Evolutionary conservation across 495 filamentous ascomycete genomes (phyloP).

Genomic region (Aspergillus cristatus): DNA sequence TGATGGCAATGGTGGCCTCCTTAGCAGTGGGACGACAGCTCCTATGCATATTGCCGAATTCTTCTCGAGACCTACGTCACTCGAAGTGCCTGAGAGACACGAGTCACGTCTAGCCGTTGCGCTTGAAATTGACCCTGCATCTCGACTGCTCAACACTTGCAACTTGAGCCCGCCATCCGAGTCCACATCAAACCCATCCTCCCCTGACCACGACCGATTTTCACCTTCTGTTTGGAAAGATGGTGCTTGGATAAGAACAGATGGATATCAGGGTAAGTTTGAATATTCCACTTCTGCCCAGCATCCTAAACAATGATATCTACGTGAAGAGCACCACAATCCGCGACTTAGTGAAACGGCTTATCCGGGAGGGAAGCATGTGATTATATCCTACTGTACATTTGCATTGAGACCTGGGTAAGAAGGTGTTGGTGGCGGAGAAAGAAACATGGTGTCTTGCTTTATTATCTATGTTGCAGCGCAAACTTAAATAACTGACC

Average conservation of each 20-base stretch:
- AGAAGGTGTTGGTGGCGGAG: not conserved
- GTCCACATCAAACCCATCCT: slow-evolving; percentile 17
- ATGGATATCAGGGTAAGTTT: slow-evolving; percentile 40
- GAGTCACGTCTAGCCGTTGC: slow-evolving; percentile 73
- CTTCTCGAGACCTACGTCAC: slow-evolving; percentile 40
- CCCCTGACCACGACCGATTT: slow-evolving; percentile 22
- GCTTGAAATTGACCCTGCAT: slow-evolving; percentile 65
- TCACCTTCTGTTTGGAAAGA: slow-evolving; percentile 46
- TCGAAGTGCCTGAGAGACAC: slow-evolving; percentile 57
- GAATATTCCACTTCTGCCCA: too few relatives aligned
- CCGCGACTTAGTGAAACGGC: too few relatives aligned
- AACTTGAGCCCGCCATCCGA: slow-evolving; percentile 10
- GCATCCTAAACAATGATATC: too few relatives aligned
- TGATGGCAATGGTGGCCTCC: slow-evolving; percentile 51
- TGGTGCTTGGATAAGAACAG: slow-evolving; percentile 48
- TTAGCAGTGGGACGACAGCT: slow-evolving; percentile 65
- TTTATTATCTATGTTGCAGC: too few relatives aligned
- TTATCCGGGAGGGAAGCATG: too few relatives aligned
- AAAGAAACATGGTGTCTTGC: not conserved
- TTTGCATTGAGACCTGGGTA: too few relatives aligned
- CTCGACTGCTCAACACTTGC: slow-evolving; percentile 45
- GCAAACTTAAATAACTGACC: too few relatives aligned
- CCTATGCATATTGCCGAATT: slow-evolving; percentile 66
- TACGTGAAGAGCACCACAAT: too few relatives aligned
- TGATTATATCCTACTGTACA: too few relatives aligned